Base-by-base conservation (phyloP, 192 early-diverging fungal species). In the Coemansia sp. region DNA sequence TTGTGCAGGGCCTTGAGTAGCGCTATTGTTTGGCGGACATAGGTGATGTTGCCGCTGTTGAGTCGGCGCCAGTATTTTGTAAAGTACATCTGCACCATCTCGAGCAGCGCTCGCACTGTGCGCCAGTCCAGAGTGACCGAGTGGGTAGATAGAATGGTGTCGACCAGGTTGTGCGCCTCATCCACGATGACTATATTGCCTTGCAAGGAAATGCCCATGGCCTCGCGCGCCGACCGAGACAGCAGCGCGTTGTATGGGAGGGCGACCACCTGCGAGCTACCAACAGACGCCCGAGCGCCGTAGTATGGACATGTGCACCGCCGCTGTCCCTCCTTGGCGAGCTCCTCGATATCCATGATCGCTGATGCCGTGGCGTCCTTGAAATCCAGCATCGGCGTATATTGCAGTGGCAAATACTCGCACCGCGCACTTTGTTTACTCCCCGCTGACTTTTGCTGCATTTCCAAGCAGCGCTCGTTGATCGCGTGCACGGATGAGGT, bases 231-330 rank as follows among this genome's bases (percentile, higher is more conserved):
- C 1, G 86, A 72, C 51, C 85, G 84, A 42, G 91, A 90, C n/a
- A 96, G 75, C 54, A 96, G 68, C 51, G 93, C 84, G 57, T 93
- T 91, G 74, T 98, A 98, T 2, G 96, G 96, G 31, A 98, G 65
- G n/a, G 91, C 89, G 0, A 98, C 90, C 9, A 96, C 76, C 77
- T 94, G 76, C 20, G 76, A 62, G 4, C 46, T 29, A 6, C 54
- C 47, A 11, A 79, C 82, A 0, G 88, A 80, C 10, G 84, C 71
- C 10, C 95, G 76, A 6, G 89, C 73, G 15, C 93, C 96, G 66
- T 96, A 97, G 67, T 98, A 97, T 0, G 95, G 88, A 67, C 94
- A 97, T 0, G 85, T 85, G 6, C 73, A 46, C 2, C 85, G 63
- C 22, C 77, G 59, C 22, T 82, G 72, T 1, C 94, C 95, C 0